Base-by-base conservation (phyloP, 192 early-diverging fungal genomes). In the Cladochytrium replicatum region DNA sequence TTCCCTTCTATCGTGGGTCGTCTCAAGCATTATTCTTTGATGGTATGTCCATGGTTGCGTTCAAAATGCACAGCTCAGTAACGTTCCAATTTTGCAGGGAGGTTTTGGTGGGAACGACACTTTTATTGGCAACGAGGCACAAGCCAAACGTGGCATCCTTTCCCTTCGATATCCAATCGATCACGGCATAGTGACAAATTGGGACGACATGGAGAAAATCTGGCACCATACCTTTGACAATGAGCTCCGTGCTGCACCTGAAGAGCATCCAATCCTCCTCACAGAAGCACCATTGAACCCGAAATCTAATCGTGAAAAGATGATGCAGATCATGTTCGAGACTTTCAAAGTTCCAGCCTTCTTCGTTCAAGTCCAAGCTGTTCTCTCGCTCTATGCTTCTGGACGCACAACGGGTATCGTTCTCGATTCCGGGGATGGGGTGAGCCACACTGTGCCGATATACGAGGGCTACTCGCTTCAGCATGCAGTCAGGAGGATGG, bases 331-430 rank as follows among this genome's bases (percentile, higher is more conserved):
- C n/a, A n/a, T n/a, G n/a, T n/a, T n/a, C n/a, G n/a, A n/a, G n/a
- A n/a, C n/a, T n/a, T n/a, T n/a, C 88, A 51, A 87, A 86, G 85
- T 90, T 88, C 85, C 84, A 43, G 88, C 83, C 32, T 85, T 88
- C 73, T 91, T 86, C 60, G 85, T 91, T 34, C 70, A 75, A 48
- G 87, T 86, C 62, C 85, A 86, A 61, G 84, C 87, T 26, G 88
- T 86, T 9, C 74, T 91, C 27, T 82, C 88, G 56, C 75, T 88
- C 29, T 88, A 86, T n/a, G n/a, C n/a, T n/a, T n/a, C n/a, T n/a
- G n/a, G n/a, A n/a, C n/a, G n/a, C n/a, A n/a, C n/a, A n/a, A n/a
- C n/a, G n/a, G n/a, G n/a, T n/a, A n/a, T n/a, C n/a, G n/a, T n/a
- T n/a, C n/a, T n/a, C n/a, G n/a, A n/a, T n/a, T n/a, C n/a, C n/a